These are phyloP conservation scores for Biscogniauxia marginata DNA, from an alignment of 2,329 filamentous ascomycete species.

Conservation along the genomic window DNA sequence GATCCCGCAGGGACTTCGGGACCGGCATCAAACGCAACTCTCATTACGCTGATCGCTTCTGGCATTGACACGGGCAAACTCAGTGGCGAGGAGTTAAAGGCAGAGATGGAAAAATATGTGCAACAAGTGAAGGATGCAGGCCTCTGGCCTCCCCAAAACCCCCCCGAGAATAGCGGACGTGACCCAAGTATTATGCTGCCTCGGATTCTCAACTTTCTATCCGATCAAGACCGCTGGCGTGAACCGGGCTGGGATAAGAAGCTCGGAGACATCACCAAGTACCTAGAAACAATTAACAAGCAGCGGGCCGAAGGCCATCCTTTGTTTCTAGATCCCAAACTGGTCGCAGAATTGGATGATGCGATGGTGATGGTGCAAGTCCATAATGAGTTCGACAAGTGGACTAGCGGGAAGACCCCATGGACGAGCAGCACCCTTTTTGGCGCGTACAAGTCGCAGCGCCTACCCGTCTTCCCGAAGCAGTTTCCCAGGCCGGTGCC, in stretches of 20 bases:
- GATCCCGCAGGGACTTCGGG: background rate
- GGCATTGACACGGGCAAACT: background rate
- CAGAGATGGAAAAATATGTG: background rate
- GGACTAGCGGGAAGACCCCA: constrained; percentile 14
- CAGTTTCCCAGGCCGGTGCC: constrained; percentile 17
- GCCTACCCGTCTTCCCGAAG: constrained; percentile 25
- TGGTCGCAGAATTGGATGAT: constrained; percentile 21
- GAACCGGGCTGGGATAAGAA: constrained; percentile 28
- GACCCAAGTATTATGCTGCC: constrained; percentile 37
- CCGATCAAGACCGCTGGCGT: constrained; percentile 46
- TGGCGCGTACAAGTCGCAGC: constrained; percentile 15
- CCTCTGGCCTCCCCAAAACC: background rate
- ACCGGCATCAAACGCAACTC: no score
- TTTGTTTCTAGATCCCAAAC: constrained; percentile 18
- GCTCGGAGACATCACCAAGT: constrained; percentile 33
- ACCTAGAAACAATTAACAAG: constrained; percentile 34
- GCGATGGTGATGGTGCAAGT: constrained; percentile 22
- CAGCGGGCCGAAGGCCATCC: constrained; percentile 24
- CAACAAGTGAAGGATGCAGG: background rate
- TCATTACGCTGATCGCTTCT: no score
- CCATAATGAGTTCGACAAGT: constrained; percentile 18
- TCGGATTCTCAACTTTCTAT: constrained; percentile 44
- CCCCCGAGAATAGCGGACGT: constrained; percentile 26
- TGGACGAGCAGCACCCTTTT: constrained; percentile 24
- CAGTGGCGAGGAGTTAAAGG: background rate